phyloP scores from a whole-genome alignment of 148 eudicot genomes.

The Camellia sinensis region DNA sequence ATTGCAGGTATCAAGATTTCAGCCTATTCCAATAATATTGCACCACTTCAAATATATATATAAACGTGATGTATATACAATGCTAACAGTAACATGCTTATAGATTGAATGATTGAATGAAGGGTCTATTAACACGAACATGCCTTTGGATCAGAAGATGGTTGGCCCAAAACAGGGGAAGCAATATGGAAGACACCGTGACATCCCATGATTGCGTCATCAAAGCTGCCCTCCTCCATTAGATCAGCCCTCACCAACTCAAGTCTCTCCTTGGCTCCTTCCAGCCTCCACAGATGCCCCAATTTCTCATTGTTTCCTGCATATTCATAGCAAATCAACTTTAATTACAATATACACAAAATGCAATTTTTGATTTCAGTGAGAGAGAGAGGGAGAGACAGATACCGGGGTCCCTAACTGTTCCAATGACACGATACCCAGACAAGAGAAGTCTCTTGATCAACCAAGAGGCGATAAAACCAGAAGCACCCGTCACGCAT shows the following conservation, averaged over 20 bases:
- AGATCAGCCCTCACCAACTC: constrained; percentile 62
- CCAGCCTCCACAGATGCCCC: constrained; percentile 71
- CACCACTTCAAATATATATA: background rate
- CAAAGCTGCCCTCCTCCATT: constrained; percentile 83
- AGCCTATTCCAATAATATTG: constrained; percentile 31
- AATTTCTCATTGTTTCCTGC: constrained; percentile 61
- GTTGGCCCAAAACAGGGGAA: constrained; percentile 64
- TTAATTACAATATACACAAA: background rate
- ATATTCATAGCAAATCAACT: background rate
- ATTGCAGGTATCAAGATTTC: constrained; percentile 88
- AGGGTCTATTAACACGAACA: background rate
- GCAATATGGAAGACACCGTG: constrained; percentile 92
- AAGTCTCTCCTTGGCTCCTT: constrained; percentile 88
- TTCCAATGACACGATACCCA: constrained; percentile 74
- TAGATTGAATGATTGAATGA: no score
- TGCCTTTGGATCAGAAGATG: constrained; percentile 51
- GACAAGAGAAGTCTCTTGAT: constrained; percentile 68
- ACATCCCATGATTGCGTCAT: constrained; percentile 69
- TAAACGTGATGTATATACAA: background rate
- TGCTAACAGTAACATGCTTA: no score
- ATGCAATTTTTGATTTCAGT: no score
- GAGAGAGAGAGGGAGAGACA: background rate
- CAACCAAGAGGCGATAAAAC: constrained; percentile 88
- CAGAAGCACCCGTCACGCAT: constrained; percentile 94
- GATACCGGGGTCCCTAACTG: constrained; percentile 83